Conservation (phyloP, 345 rosid species). For the Citrus sinensis region DVS_A1.0 CM039167.1:15489501-15490000, state of each 20-base stretch:
- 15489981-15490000: not conserved
- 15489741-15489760: no score
- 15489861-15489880: no score
- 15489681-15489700: not conserved
- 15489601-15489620: slow-evolving; percentile 38
- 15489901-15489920: not conserved
- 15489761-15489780: not conserved
- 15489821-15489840: not conserved
- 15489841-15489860: no score
- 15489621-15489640: slow-evolving; percentile 32
- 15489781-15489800: not conserved
- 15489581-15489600: slow-evolving; percentile 15
- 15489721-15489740: no score
- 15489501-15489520: slow-evolving; percentile 53
- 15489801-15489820: not conserved
- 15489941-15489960: not conserved
- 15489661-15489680: not conserved
- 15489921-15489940: not conserved
- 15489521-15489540: slow-evolving; percentile 51
- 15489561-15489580: slow-evolving; percentile 24
- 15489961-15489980: not conserved
- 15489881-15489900: not conserved
- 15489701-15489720: no score
- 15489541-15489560: slow-evolving; percentile 33
- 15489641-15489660: not conserved